These are phyloP conservation scores for Pseudotsuga menziesii DNA, from an alignment of 75 land plant genomes.

Conservation along the genomic window DNA sequence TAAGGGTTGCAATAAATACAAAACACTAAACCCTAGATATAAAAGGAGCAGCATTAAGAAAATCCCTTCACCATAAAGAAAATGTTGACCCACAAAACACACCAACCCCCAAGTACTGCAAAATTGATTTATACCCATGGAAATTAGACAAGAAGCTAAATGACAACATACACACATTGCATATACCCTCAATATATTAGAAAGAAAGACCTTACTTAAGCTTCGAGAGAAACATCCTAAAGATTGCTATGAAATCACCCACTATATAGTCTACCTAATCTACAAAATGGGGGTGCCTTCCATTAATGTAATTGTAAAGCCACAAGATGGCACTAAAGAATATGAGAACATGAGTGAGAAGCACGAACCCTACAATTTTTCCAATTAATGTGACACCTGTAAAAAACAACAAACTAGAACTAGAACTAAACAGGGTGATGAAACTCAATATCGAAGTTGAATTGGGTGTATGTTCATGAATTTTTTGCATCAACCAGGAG, in stretches of 20 bases:
- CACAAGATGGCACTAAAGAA: slow-evolving; percentile 80
- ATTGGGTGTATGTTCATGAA: slow-evolving; percentile 59
- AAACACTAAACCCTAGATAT: no score
- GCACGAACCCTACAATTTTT: slow-evolving; percentile 38
- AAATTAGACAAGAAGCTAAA: not conserved
- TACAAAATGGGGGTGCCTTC: slow-evolving; percentile 64
- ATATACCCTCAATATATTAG: not conserved
- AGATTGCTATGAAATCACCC: slow-evolving; percentile 47
- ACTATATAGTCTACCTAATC: slow-evolving; percentile 67
- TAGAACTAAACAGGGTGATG: slow-evolving; percentile 52
- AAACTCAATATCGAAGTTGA: slow-evolving; percentile 57
- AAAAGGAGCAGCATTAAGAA: no score
- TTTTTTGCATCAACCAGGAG: slow-evolving; percentile 6
- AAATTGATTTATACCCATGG: no score
- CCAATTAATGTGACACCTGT: slow-evolving; percentile 51
- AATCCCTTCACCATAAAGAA: no score
- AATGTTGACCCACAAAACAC: no score
- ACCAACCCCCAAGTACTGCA: no score
- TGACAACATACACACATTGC: not conserved
- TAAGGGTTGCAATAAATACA: no score
- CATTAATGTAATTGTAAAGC: slow-evolving; percentile 66
- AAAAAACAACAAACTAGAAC: slow-evolving; percentile 42
- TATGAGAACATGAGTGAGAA: slow-evolving; percentile 58
- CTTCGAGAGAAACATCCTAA: slow-evolving; percentile 61
- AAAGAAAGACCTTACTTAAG: slow-evolving; percentile 11